A percentile compares a stretch with the other conserved stretches of the same genome.
Conservation (phyloP, 768 basidiomycete genomes). For the Psilocybe sp. region DNA sequence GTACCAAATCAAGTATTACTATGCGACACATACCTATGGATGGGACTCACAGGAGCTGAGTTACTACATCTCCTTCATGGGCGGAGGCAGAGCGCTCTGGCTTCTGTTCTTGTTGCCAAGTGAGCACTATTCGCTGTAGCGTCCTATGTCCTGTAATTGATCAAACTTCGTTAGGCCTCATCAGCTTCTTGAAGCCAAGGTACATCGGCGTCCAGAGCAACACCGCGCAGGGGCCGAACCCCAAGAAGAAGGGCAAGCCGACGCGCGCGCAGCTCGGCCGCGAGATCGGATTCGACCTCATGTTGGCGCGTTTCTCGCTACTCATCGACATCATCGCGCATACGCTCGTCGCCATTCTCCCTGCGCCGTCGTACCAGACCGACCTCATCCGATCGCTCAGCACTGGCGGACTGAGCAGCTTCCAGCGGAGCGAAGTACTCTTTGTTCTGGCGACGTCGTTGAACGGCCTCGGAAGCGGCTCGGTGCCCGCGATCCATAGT, state of each 20-base stretch:
- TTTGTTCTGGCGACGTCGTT: constrained; percentile 64
- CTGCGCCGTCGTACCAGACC: constrained; percentile 38
- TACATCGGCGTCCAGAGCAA: constrained; percentile 5
- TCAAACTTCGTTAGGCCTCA: constrained; percentile 41
- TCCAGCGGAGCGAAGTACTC: constrained; percentile 35
- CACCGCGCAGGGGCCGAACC: constrained; percentile 5
- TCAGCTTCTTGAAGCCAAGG: constrained; percentile 56
- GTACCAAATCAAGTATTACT: constrained; percentile 79
- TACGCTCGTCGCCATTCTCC: constrained; percentile 51
- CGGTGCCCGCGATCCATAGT: constrained; percentile 68
- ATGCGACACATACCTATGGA: constrained; percentile 67
- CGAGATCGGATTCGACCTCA: constrained; percentile 72
- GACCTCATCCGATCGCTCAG: constrained; percentile 14
- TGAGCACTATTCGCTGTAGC: constrained; percentile 20
- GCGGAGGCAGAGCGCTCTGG: constrained; percentile 56
- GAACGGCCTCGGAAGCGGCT: constrained; percentile 62
- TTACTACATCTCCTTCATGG: constrained; percentile 73
- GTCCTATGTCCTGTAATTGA: background rate
- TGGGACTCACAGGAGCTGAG: constrained; percentile 75
- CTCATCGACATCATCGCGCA: constrained; percentile 66
- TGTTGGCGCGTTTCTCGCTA: constrained; percentile 58
- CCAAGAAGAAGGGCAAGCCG: constrained; percentile 40
- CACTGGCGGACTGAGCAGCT: constrained; percentile 10
- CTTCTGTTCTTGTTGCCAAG: constrained; percentile 48
- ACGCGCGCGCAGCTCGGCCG: constrained; percentile 53